These are phyloP conservation scores for Nicotiana otophora DNA, from an alignment of 257 asterid genomes.

Conservation along the genomic window DNA sequence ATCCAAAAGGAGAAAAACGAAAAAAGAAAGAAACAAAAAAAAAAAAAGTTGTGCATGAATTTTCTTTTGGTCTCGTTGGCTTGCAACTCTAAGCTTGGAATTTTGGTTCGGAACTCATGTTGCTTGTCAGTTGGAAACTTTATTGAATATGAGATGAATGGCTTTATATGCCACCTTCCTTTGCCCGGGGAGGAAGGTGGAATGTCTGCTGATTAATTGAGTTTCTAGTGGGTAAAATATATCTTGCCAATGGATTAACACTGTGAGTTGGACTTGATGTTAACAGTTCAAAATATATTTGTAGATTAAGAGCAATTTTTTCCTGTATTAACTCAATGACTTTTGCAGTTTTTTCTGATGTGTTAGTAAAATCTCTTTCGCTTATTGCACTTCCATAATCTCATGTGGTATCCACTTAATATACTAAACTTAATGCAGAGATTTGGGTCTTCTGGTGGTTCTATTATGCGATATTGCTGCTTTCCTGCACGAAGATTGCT, in stretches of 20 bases:
- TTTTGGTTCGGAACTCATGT: background rate
- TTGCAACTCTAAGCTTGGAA: background rate
- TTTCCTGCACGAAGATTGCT: slow-evolving; percentile 59
- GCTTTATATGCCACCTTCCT: background rate
- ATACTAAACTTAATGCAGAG: slow-evolving; percentile 43
- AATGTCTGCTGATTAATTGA: background rate
- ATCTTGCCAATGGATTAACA: background rate
- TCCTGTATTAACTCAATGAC: background rate
- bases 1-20: background rate
- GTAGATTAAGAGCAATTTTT: background rate
- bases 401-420: background rate
- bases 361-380: background rate
- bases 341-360: background rate
- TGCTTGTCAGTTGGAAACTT: background rate
- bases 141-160: background rate
- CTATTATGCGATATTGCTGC: slow-evolving; percentile 64
- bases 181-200: background rate
- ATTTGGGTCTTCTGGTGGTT: slow-evolving; percentile 71
- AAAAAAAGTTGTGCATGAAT: background rate
- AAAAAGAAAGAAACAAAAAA: background rate
- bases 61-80: background rate
- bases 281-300: background rate
- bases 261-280: background rate
- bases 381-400: slow-evolving; percentile 6
- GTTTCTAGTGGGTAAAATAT: background rate